Evolutionary conservation across 257 asterid species (phyloP).

Genomic region (Petrea volubilis): DNA sequence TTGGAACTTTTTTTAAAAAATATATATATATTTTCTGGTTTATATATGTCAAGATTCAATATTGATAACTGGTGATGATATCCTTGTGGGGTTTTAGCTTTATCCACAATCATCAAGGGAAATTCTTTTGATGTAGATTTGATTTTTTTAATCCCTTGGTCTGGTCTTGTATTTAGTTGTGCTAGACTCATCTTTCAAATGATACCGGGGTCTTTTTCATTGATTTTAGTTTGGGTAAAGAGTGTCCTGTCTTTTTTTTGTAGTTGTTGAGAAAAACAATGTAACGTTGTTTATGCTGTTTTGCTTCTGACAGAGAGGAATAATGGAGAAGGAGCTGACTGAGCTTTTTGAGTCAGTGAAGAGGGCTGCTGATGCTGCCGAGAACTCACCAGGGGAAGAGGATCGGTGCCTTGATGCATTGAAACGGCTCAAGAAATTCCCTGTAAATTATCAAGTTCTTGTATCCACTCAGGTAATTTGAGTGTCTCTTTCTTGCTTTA

Average conservation of each 20-base stretch:
- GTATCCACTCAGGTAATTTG: slow-evolving; percentile 79
- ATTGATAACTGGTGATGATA: neutral
- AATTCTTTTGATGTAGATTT: neutral
- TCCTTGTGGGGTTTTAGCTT: neutral
- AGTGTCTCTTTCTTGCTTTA: neutral
- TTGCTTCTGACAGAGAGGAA: slow-evolving; percentile 19
- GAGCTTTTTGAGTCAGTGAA: slow-evolving; percentile 78
- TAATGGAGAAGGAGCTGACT: slow-evolving; percentile 84
- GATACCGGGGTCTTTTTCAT: neutral
- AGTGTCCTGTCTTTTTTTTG: neutral
- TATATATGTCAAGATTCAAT: neutral
- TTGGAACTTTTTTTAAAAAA: too few species aligned
- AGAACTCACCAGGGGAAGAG: slow-evolving; percentile 62
- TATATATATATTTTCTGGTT: neutral
- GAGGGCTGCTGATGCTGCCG: slow-evolving; percentile 76
- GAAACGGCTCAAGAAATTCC: slow-evolving; percentile 70
- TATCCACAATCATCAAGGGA: neutral
- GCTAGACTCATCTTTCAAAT: neutral
- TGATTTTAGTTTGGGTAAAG: neutral
- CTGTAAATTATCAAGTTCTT: slow-evolving; percentile 81
- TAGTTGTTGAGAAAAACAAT: neutral
- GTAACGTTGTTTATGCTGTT: slow-evolving; percentile 7
- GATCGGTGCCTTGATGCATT: slow-evolving; percentile 65
- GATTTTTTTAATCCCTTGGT: neutral
- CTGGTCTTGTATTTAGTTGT: slow-evolving; percentile 1